A percentile compares a stretch with the other conserved stretches of the same genome.
Conservation (phyloP, 345 rosid species). For the Syzygium jambos region DNA sequence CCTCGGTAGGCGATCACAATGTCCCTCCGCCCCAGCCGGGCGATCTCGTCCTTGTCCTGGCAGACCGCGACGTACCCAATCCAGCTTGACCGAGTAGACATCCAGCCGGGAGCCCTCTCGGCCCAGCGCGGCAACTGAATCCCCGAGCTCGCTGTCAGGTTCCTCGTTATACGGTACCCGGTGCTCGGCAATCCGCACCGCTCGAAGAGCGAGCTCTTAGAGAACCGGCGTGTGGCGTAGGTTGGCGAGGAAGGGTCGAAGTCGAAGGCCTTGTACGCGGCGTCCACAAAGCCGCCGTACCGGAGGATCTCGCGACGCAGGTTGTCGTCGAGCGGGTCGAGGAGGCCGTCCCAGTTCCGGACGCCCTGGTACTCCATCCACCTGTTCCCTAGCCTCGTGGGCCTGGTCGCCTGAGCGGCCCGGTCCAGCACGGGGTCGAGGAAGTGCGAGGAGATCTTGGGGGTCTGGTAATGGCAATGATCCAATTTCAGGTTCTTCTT, state of each 20-base stretch:
- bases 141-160: constrained; percentile 72
- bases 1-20: constrained; percentile 77
- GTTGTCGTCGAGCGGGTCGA: constrained; percentile 80
- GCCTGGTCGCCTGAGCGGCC: background rate
- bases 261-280: constrained; percentile 72
- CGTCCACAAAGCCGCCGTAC: constrained; percentile 73
- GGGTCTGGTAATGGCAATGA: background rate
- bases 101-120: constrained; percentile 57
- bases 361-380: constrained; percentile 64
- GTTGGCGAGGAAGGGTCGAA: constrained; percentile 62
- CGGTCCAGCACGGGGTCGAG: background rate
- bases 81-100: constrained; percentile 74
- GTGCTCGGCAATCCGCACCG: constrained; percentile 51
- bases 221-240: constrained; percentile 47
- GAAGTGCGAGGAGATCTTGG: background rate
- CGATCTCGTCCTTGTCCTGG: constrained; percentile 61
- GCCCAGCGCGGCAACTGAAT: constrained; percentile 66
- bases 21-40: constrained; percentile 81
- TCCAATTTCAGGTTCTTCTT: background rate
- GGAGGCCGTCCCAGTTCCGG: constrained; percentile 54
- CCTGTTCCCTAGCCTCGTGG: constrained; percentile 13
- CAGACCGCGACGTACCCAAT: constrained; percentile 95
- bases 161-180: constrained; percentile 57
- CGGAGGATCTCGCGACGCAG: constrained; percentile 73
- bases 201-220: constrained; percentile 41